Base-by-base conservation (phyloP, 768 basidiomycete genomes). In the Lactarius pseudohatsudake region DNA sequence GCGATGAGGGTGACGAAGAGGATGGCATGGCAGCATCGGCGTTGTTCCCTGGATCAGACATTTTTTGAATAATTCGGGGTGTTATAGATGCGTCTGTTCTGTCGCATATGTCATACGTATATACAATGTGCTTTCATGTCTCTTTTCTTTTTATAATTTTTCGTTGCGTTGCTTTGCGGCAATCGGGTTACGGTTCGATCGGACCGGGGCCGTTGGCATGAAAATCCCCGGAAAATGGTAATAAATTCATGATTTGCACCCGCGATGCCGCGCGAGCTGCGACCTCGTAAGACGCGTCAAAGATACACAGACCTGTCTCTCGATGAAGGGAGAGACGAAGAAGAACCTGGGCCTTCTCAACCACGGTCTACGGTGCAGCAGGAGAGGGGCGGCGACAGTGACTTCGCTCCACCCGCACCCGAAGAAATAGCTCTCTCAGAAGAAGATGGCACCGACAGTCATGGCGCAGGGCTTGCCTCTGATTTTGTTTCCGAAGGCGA, bases 261-360 rank as follows among this genome's bases (percentile, higher is more conserved):
- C 59, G 69, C n/a, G 18, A 89, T 89, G 88, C 67, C 82, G 18
- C 81, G 85, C 41, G 74, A 82, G 57, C 79, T 89, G 53, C 83
- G 87, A 26, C 81, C 84, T 22, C 80, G 89, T 61, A 84, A 81
- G 61, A 77, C 80, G 26, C 80, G 78, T 54, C 80, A 79, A 38
- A 85, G 78, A 72, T 90, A 90, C 75, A 76, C 79, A 0, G 68
- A 71, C 28, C 68, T 82, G 26, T 75, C 77, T 40, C 77, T 72
- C 4, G 65, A 76, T 38, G 80, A 75, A 1, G 70, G 71, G 32
- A 76, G 79, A 22, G 75, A 76, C 45, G 69, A 59, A 7, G 73
- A 72, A 9, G 72, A 69, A 8, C 77, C 78, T 3, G 82, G 80
- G 1, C 81, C 82, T 20, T 83, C 85, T 5, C 73, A 59, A 13